A percentile compares a stretch with the other conserved stretches of the same genome.
These are phyloP conservation scores for Saccharomyces paradoxus DNA, from an alignment of 805 yeast genomes.

Conservation along the genomic window DNA sequence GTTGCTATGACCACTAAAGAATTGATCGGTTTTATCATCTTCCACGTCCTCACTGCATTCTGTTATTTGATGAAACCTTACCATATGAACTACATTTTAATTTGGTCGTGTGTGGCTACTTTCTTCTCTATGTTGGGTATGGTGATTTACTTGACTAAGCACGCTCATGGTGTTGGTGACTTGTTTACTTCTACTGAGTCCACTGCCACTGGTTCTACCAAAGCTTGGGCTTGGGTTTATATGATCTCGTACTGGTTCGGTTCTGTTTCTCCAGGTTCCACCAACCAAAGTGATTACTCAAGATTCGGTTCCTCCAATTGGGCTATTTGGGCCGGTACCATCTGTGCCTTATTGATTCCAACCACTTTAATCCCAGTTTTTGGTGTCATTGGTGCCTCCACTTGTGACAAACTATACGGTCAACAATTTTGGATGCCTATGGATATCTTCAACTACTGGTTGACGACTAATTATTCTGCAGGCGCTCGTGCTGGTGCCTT, in stretches of 20 bases:
- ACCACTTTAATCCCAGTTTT: constrained; percentile 38
- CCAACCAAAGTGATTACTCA: constrained; percentile 36
- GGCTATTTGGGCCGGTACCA: constrained; percentile 29
- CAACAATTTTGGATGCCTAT: constrained; percentile 33
- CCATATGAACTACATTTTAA: constrained; percentile 32
- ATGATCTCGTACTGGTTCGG: constrained; percentile 38
- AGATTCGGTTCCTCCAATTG: constrained; percentile 31
- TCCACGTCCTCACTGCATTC: constrained; percentile 37
- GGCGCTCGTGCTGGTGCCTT: constrained; percentile 34
- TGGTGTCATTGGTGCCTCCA: constrained; percentile 38
- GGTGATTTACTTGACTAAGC: constrained; percentile 29
- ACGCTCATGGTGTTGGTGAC: constrained; percentile 32
- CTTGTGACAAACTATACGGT: constrained; percentile 31
- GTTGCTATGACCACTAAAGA: constrained; percentile 33
- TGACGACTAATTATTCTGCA: constrained; percentile 27
- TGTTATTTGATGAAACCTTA: constrained; percentile 39
- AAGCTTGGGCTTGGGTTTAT: constrained; percentile 38
- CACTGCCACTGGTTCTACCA: constrained; percentile 29
- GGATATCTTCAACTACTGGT: constrained; percentile 28
- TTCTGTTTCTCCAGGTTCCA: constrained; percentile 34
- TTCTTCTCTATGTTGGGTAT: constrained; percentile 37
- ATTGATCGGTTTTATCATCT: constrained; percentile 34
- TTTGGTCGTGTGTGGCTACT: constrained; percentile 31
- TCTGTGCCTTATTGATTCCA: constrained; percentile 30
- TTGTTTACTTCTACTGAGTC: constrained; percentile 24